A percentile compares a stretch with the other conserved stretches of the same genome.
Conservation (phyloP, 1,284 basidiomycete species). For the Tilletia horrida region DNA sequence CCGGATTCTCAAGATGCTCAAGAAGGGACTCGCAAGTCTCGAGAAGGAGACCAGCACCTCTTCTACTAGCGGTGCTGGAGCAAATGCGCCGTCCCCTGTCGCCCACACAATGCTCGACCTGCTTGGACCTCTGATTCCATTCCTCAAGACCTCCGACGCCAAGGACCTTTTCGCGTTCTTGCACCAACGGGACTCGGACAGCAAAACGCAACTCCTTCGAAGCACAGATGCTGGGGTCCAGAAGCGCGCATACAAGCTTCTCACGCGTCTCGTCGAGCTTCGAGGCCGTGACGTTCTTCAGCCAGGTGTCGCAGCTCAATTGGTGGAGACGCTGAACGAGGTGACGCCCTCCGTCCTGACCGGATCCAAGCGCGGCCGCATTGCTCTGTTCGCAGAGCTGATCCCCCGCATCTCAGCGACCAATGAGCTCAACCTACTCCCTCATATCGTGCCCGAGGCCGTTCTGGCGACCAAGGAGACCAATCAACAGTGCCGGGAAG, state of each 20-base stretch:
- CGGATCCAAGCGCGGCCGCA: slow-evolving; percentile 82
- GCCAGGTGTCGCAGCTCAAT: slow-evolving; percentile 29
- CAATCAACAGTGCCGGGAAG: slow-evolving; percentile 82
- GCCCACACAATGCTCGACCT: slow-evolving; percentile 84
- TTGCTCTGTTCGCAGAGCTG: slow-evolving; percentile 72
- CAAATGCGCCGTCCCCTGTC: slow-evolving; percentile 53
- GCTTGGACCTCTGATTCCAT: slow-evolving; percentile 75
- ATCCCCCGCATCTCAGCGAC: slow-evolving; percentile 67
- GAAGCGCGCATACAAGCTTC: slow-evolving; percentile 88
- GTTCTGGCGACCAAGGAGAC: slow-evolving; percentile 97
- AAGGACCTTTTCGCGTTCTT: slow-evolving; percentile 59
- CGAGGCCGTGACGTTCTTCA: neutral
- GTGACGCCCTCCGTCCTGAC: slow-evolving; percentile 63
- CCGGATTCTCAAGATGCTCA: slow-evolving; percentile 75
- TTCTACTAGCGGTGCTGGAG: slow-evolving; percentile 16
- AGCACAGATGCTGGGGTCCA: slow-evolving; percentile 73
- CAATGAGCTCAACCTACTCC: slow-evolving; percentile 76
- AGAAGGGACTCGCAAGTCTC: slow-evolving; percentile 63
- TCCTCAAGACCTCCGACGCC: slow-evolving; percentile 38
- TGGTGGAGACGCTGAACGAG: slow-evolving; percentile 41
- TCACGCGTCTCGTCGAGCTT: slow-evolving; percentile 62
- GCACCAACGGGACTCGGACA: slow-evolving; percentile 55
- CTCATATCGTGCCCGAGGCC: slow-evolving; percentile 86
- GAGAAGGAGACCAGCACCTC: slow-evolving; percentile 27
- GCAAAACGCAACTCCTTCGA: slow-evolving; percentile 61